A percentile compares a stretch with the other conserved stretches of the same genome.
Evolutionary conservation across 805 yeast genomes (phyloP).

Genomic region (Limtongozyma cylindracea): DNA sequence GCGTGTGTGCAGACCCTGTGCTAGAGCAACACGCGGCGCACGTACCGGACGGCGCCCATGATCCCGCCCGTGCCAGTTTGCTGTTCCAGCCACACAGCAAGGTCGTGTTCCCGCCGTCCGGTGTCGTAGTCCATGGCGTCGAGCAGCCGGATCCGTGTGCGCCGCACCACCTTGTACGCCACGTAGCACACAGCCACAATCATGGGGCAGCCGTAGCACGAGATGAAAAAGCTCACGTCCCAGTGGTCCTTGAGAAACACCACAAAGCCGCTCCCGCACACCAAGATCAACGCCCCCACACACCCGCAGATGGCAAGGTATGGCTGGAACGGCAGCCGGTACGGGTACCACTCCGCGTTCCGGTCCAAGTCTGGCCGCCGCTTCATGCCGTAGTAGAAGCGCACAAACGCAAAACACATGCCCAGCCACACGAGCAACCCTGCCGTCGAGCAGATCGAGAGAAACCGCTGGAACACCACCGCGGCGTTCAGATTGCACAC

Average conservation of each 20-base stretch:
- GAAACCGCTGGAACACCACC: conserved; percentile 36
- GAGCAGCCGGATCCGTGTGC: conserved; percentile 39
- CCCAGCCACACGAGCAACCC: conserved; percentile 67
- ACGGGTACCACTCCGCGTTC: conserved; percentile 40
- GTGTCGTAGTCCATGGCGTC: conserved; percentile 64
- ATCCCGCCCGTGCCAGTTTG: conserved; percentile 3
- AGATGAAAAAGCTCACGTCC: conserved; percentile 34
- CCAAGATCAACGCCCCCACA: conserved; percentile 21
- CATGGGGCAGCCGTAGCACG: conserved; percentile 37
- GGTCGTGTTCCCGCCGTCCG: conserved; percentile 66
- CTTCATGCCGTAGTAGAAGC: conserved; percentile 38
- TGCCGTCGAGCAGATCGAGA: conserved; percentile 45
- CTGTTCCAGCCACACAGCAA: conserved; percentile 33
- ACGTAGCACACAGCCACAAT: conserved; percentile 22
- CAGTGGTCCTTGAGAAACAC: conserved; percentile 31
- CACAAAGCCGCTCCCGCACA: conserved; percentile 33
- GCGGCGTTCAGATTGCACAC: conserved; percentile 33
- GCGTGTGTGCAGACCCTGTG: too few species aligned
- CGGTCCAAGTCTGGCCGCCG: conserved; percentile 37
- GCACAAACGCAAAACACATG: conserved; percentile 33
- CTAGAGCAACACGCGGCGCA: too few species aligned
- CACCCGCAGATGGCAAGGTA: conserved; percentile 39
- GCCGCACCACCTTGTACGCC: conserved; percentile 29
- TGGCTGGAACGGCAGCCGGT: conserved; percentile 46
- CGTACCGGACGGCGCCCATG: conserved; percentile 2